Evolutionary conservation across 805 yeast species (phyloP), one percentile per base, ranked within the genome.

Genomic region (Starmerella apis): DNA sequence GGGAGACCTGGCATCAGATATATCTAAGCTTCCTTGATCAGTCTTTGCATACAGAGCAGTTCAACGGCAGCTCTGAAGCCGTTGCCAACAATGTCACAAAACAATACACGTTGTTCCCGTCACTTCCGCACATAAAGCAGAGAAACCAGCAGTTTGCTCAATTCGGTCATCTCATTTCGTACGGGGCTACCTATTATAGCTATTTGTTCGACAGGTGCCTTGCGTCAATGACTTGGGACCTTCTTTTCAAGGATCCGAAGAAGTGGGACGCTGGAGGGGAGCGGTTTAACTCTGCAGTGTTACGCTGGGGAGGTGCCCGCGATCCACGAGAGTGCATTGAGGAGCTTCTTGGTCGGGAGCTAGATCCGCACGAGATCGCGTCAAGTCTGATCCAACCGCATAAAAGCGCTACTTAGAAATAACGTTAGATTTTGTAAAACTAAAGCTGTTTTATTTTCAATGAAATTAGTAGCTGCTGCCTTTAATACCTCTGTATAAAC

Each of bases 111-210:
- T 77, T 86, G 2, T 79, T 84, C 60, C 77, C 82, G 2, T 90
- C 85, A 57, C 46, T 43, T 71, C 35, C 44, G 8, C 3, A 9
- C 16, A 25, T 7, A 18, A 47, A 47, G 20, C 46, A 60, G 52
- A 69, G 75, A 55, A 80, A 94, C 1, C 81, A 80, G 23, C 88
- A 96, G 95, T 94, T 86, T 50, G 96, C 94, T 1, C 86, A 81
- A 62, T 88, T 92, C 66, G 94, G 96, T 1, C 98, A 92, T 62
- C 68, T 92, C 36, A 84, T 83, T 58, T 86, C 95, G 0, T 92
- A 92, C 62, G 97, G 97, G 1, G 85, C 96, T 0, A 84, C 88
- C 0, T 92, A 92, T 63, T 92, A 92, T 67, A 83, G 95, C 27
- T 92, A 92, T 63, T 66, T 92, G 46, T 75, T 92, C 49, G 98